Percentiles rank a stretch among this genome's conserved stretches.
These are phyloP conservation scores for Suillus lakei DNA, from an alignment of 768 basidiomycete genomes.

Conservation along the genomic window DNA sequence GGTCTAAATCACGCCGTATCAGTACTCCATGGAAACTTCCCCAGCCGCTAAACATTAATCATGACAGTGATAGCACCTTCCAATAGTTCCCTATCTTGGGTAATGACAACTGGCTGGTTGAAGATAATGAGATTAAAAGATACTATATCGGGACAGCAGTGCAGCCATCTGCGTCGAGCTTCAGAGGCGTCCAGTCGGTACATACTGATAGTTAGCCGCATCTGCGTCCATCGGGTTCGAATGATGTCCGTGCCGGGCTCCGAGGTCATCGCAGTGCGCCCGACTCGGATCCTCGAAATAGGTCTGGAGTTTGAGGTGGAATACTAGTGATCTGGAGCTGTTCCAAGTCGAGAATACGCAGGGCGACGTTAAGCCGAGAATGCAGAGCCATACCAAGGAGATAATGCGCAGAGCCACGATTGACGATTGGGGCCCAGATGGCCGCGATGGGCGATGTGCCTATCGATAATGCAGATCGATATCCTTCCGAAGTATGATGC, in stretches of 20 bases:
- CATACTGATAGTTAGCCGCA: not conserved
- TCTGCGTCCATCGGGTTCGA: not conserved
- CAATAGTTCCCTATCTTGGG: constrained; percentile 4
- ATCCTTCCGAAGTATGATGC: constrained; percentile 8
- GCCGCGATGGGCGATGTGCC: constrained; percentile 10
- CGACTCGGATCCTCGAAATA: not conserved
- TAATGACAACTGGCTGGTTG: constrained; percentile 3
- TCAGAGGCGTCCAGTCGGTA: not conserved
- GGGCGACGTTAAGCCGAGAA: not conserved
- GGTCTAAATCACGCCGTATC: not conserved
- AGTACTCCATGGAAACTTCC: not conserved
- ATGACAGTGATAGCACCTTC: not conserved
- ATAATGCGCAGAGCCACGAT: not conserved
- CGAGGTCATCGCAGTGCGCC: constrained; percentile 5
- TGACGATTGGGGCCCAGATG: not conserved
- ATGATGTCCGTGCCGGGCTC: not conserved
- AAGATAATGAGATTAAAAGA: constrained; percentile 9
- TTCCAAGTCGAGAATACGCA: not conserved
- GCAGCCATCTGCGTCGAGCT: not conserved
- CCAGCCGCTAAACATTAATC: not conserved
- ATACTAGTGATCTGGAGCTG: not conserved
- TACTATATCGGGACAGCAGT: constrained; percentile 12
- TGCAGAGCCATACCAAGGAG: not conserved
- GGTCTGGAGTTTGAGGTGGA: not conserved
- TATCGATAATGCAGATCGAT: constrained; percentile 14